Evolutionary conservation across 208 protist species (phyloP).

Genomic region (Acanthamoeba comandoni): DNA sequence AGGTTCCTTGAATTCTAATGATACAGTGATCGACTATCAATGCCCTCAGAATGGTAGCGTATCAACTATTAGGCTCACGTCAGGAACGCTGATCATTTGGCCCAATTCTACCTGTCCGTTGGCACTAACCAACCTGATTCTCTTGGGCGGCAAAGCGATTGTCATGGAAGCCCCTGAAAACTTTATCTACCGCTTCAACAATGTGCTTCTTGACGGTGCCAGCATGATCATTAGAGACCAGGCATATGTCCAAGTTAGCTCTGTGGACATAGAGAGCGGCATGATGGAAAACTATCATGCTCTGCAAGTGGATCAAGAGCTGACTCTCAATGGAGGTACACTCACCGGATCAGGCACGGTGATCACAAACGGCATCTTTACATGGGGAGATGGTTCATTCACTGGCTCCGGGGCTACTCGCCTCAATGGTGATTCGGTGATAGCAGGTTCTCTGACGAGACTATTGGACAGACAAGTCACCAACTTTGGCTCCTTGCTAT

Average conservation of each 20-base stretch:
- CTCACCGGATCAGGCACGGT: constrained; percentile 50
- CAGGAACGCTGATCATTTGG: constrained; percentile 72
- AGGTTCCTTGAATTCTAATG: constrained; percentile 31
- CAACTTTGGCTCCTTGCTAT: constrained; percentile 18
- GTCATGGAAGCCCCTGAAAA: constrained; percentile 23
- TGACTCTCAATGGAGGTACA: constrained; percentile 47
- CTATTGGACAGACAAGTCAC: constrained; percentile 28
- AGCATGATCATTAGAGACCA: neutral
- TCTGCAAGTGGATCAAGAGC: constrained; percentile 27
- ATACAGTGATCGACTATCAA: constrained; percentile 17
- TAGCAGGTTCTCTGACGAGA: constrained; percentile 49
- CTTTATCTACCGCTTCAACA: constrained; percentile 74
- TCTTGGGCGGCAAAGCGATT: constrained; percentile 57
- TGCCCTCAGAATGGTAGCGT: constrained; percentile 66
- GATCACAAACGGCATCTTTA: constrained; percentile 69
- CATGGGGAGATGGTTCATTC: constrained; percentile 40
- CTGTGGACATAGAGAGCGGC: constrained; percentile 10
- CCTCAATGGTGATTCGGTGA: constrained; percentile 47
- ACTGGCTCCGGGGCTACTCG: constrained; percentile 43
- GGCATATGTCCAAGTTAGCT: constrained; percentile 52
- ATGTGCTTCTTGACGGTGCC: constrained; percentile 35
- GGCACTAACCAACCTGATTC: constrained; percentile 37
- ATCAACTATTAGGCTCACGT: constrained; percentile 36
- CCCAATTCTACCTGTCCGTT: constrained; percentile 57
- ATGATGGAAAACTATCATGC: constrained; percentile 28